These are phyloP conservation scores for Onygenales sp. DNA, from an alignment of 2,329 filamentous ascomycete genomes.

Conservation along the genomic window DNA sequence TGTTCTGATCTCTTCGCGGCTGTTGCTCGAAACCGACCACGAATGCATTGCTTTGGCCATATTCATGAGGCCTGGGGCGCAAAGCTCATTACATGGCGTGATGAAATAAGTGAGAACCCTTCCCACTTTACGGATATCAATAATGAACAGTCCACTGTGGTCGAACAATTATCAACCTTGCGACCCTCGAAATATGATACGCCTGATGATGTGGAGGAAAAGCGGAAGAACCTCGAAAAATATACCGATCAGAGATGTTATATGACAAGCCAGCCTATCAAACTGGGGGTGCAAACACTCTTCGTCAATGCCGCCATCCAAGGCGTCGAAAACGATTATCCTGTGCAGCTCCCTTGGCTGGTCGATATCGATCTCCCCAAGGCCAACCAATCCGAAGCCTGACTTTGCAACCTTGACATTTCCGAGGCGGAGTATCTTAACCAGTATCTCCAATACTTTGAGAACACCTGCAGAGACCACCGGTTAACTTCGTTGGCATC, in stretches of 20 bases:
- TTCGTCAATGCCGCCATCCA: constrained; percentile 53
- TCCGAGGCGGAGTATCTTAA: too few relatives aligned
- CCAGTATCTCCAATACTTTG: too few relatives aligned
- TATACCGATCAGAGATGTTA: constrained; percentile 20
- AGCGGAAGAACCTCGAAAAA: constrained; percentile 13
- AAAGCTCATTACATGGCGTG: constrained; percentile 44
- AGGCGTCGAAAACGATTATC: constrained; percentile 32
- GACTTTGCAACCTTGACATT: too few relatives aligned
- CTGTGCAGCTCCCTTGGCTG: constrained; percentile 44
- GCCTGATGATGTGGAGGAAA: constrained; percentile 5
- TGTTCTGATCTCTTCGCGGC: constrained; percentile 23
- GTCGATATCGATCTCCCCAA: constrained; percentile 38
- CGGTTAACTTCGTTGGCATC: too few relatives aligned
- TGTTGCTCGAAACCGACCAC: constrained; percentile 21
- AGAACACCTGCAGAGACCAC: too few relatives aligned
- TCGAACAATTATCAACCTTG: constrained; percentile 26
- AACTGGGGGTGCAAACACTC: constrained; percentile 40
- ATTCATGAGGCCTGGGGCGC: constrained; percentile 48
- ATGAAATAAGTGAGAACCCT: constrained; percentile 19
- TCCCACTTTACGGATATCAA: constrained; percentile 42
- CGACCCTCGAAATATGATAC: constrained; percentile 9
- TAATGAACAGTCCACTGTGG: constrained; percentile 26
- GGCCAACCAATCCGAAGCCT: not conserved
- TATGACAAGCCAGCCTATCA: constrained; percentile 30
- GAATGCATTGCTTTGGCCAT: constrained; percentile 33